These are phyloP conservation scores for Xylaria sp. DNA, from an alignment of 2,329 filamentous ascomycete genomes.

Conservation along the genomic window DNA sequence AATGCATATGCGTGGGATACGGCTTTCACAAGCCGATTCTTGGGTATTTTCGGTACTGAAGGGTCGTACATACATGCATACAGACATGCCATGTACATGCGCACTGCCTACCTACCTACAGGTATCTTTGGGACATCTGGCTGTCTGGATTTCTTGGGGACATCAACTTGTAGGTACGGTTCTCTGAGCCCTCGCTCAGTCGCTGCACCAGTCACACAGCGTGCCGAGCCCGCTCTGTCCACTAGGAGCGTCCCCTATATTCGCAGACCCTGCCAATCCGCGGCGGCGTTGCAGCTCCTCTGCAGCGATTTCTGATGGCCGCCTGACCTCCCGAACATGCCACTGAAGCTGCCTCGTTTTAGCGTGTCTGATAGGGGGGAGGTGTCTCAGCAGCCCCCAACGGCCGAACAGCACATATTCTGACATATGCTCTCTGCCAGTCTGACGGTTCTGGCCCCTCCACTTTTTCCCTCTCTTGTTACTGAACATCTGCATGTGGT, in stretches of 20 bases:
- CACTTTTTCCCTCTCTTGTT: background rate
- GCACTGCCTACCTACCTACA: too few relatives aligned
- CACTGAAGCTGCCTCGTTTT: slow-evolving; percentile 18
- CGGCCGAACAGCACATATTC: background rate
- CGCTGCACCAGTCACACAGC: slow-evolving; percentile 10
- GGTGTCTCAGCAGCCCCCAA: slow-evolving; percentile 17
- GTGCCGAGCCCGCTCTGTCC: slow-evolving; percentile 13
- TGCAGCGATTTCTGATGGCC: slow-evolving; percentile 2
- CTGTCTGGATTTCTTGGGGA: slow-evolving; percentile 10
- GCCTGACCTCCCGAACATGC: slow-evolving; percentile 22
- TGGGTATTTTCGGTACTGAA: background rate
- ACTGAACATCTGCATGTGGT: slow-evolving; percentile 25
- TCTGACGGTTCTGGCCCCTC: too few relatives aligned
- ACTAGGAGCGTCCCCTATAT: slow-evolving; percentile 17
- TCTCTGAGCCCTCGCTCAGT: background rate
- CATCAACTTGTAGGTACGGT: too few relatives aligned
- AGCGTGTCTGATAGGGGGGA: slow-evolving; percentile 16
- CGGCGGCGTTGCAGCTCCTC: slow-evolving; percentile 19
- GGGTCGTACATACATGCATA: background rate
- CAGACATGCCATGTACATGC: too few relatives aligned
- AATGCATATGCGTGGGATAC: background rate
- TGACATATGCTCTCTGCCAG: slow-evolving; percentile 6
- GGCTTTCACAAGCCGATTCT: background rate
- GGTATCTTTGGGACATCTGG: background rate
- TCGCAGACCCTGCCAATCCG: slow-evolving; percentile 16